Conservation (phyloP, 2,329 filamentous ascomycete genomes). For the Rhynchosporium agropyri region DNA sequence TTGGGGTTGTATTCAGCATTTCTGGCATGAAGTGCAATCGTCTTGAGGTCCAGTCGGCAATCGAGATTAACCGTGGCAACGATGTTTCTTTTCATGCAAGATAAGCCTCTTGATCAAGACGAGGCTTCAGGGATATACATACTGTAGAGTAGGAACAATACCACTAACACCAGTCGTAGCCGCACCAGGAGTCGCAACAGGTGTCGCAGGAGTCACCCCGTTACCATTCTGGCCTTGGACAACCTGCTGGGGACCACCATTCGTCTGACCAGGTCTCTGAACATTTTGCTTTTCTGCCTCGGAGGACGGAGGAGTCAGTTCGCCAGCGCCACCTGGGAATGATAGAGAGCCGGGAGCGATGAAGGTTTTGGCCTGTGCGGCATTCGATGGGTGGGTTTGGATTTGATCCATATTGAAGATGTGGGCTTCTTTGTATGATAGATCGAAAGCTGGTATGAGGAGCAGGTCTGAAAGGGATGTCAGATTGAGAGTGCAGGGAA, state of each 20-base stretch:
- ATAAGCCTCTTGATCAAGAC: constrained; percentile 54
- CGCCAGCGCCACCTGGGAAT: constrained; percentile 81
- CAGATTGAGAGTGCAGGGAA: constrained; percentile 31
- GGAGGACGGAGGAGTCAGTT: constrained; percentile 78
- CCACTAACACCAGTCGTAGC: constrained; percentile 75
- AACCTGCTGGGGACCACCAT: constrained; percentile 57
- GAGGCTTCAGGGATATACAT: constrained; percentile 64
- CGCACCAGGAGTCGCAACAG: constrained; percentile 62
- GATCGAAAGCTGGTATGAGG: constrained; percentile 25
- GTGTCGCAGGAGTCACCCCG: constrained; percentile 89
- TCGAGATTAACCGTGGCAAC: constrained; percentile 98
- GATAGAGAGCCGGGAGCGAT: constrained; percentile 90
- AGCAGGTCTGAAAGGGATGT: constrained; percentile 39
- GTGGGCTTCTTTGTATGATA: constrained; percentile 38
- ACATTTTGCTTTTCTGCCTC: constrained; percentile 64
- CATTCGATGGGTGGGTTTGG: constrained; percentile 88
- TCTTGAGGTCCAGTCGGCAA: constrained; percentile 97
- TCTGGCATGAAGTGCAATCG: constrained; percentile 94
- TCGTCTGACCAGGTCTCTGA: constrained; percentile 52
- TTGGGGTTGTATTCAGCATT: constrained; percentile 99
- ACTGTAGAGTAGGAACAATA: constrained; percentile 93
- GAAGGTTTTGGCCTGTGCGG: constrained; percentile 93
- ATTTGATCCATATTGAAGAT: constrained; percentile 73
- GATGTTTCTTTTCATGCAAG: constrained; percentile 77
- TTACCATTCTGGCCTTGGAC: constrained; percentile 65